Conservation (phyloP, 73 alveolate species). For the Blepharisma stoltei region DNA sequence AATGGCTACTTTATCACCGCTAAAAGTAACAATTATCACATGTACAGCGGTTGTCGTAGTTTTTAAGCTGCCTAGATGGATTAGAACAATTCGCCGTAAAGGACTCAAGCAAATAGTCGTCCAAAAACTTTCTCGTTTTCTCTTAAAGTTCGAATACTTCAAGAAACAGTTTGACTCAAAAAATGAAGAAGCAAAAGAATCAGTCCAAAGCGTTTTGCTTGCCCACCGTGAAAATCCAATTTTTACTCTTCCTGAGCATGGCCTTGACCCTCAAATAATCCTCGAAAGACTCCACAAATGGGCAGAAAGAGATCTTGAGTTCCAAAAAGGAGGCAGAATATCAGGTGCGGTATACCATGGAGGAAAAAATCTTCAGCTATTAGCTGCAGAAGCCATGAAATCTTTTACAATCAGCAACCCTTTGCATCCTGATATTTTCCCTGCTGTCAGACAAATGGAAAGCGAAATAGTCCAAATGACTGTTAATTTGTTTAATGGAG, state of each 20-base stretch:
- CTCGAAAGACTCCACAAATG: slow-evolving; percentile 51
- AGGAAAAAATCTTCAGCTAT: slow-evolving; percentile 50
- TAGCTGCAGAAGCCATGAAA: slow-evolving; percentile 60
- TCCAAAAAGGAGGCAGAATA: slow-evolving; percentile 44
- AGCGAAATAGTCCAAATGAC: slow-evolving; percentile 90
- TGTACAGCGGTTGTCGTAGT: no score
- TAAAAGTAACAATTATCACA: no score
- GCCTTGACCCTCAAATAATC: background rate
- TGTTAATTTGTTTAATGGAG: slow-evolving; percentile 88
- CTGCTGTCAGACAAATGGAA: slow-evolving; percentile 76
- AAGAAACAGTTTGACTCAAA: background rate
- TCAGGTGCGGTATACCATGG: slow-evolving; percentile 70
- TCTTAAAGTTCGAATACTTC: background rate
- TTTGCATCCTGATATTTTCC: slow-evolving; percentile 82
- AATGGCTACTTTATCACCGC: no score
- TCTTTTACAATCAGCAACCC: slow-evolving; percentile 79
- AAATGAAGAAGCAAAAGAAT: slow-evolving; percentile 17
- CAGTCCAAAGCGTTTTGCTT: background rate
- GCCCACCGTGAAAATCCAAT: background rate
- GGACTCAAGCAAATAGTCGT: background rate
- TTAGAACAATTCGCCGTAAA: background rate
- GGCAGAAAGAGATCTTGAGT: slow-evolving; percentile 31
- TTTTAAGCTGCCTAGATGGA: no score
- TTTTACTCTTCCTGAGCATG: background rate
- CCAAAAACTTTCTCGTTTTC: background rate